Base-by-base conservation (phyloP, 2,329 filamentous ascomycete species). In the Pyrenochaeta sp. region DNA sequence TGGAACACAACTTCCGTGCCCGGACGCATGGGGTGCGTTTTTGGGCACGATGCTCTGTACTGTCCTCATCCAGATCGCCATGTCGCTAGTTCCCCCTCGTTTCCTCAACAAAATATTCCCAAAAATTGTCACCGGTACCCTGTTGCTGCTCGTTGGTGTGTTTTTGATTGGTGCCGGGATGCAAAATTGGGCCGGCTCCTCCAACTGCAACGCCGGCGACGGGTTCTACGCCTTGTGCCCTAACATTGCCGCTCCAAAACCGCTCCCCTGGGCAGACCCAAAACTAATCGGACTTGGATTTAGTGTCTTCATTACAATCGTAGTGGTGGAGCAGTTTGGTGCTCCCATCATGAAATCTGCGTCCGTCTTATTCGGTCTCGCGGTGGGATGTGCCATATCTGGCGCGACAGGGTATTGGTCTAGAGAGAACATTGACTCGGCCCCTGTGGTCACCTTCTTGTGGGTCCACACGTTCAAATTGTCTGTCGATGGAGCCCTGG, bases 11-110 rank as follows among this genome's bases (percentile, higher is more conserved):
- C 50, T 36, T 27, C 58, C 65, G 5, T 68, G 59, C n/a, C 65
- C 64, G 9, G 64, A 69, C 13, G 68, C 66, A 7, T 73, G 68
- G 62, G 70, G 71, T n/a, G 71, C 71, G 5, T 54, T 66, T 19
- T 47, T 72, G 8, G 68, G 69, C 7, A 69, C 66, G 9, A 79
- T 81, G 62, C 68, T 82, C 10, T 82, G 80, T 58, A 81, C 79
- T 5, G 79, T 80, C 4, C 81, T 78, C 67, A 61, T 72, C 5
- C 65, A 67, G 30, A 58, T 65, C 36, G 58, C 52, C 24, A 65
- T 72, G 64, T 62, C 67, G 19, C 68, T 73, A 24, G 66, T 73
- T 1, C 69, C 69, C 8, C 68, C 69, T 1, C 67, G 59, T 40
- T 53, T 65, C 1, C 51, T 73, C 3, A 70, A 71, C 44, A 62